Base-by-base conservation (phyloP, 768 basidiomycete genomes). In the Trichaptum fuscoviolaceum region DNA sequence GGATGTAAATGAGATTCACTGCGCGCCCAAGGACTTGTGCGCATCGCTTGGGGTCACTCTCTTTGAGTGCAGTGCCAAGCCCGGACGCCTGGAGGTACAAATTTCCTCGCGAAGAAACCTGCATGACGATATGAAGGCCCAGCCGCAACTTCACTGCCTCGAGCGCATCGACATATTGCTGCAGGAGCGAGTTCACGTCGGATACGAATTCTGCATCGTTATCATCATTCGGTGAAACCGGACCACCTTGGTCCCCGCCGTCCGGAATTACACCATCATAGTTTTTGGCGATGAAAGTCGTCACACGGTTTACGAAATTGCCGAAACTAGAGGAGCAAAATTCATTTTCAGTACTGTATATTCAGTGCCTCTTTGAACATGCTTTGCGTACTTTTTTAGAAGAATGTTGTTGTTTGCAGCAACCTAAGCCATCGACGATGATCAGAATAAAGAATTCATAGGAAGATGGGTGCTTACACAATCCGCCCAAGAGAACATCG, bases 401-500 rank as follows among this genome's bases (percentile, higher is more conserved):
- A 99, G 80, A 66, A 98, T 85, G 67, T 91, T 91, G 80, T 99
- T 99, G 76, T 97, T 96, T 12, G 92, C 92, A 30, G 91, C 79
- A 70, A 99, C 91, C 92, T 95, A 67, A 12, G 57, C 35, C 30
- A 35, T 30, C 35, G 30, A 35, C 42, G 24, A 36, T 63, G 63
- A 23, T 17, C 12, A 65, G 8, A 12, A 62, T 57, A 36, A 15
- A 42, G 20, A 5, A 1, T 58, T 34, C 15, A 7, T 35, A 24
- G 17, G 35, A 27, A 24, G 20, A 17, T 15, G 10, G 2, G 34
- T 34, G 2, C 91, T 75, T 75, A 94, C 93, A 73, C 95, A 96
- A 68, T 95, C 95, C 18, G 87, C 82, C 97, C 97, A 99, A 0
- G 95, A 94, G 81, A 99, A 99, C 83, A 93, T 95, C 60, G 96